A percentile compares a stretch with the other conserved stretches of the same genome.
Conservation (phyloP, 2,329 filamentous ascomycete species). For the Beauveria australis region DNA sequence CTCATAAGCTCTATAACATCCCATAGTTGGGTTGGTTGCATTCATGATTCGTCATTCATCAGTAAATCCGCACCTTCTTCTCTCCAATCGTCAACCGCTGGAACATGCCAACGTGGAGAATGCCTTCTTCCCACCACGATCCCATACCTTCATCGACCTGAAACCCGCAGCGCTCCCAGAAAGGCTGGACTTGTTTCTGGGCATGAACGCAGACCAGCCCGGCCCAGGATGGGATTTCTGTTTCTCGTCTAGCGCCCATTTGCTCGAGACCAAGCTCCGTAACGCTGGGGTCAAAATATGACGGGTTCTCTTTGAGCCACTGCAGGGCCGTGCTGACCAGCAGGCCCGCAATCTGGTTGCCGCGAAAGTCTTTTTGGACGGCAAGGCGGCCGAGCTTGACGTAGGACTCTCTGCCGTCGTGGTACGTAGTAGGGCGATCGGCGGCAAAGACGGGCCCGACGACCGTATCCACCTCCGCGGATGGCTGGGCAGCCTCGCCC, state of each 20-base stretch:
- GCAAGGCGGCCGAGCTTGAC: slow-evolving; percentile 76
- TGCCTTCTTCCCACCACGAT: slow-evolving; percentile 75
- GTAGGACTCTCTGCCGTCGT: slow-evolving; percentile 63
- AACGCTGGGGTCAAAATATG: slow-evolving; percentile 44
- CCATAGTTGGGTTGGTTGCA: not conserved
- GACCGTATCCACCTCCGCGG: not conserved
- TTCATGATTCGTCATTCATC: not conserved
- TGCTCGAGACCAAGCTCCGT: slow-evolving; percentile 35
- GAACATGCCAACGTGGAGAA: slow-evolving; percentile 81
- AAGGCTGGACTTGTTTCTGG: slow-evolving; percentile 54
- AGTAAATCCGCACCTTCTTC: slow-evolving; percentile 20
- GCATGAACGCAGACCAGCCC: slow-evolving; percentile 75
- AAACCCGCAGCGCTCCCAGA: slow-evolving; percentile 71
- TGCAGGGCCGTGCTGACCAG: slow-evolving; percentile 59
- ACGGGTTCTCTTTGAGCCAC: slow-evolving; percentile 59
- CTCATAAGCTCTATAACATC: slow-evolving; percentile 1
- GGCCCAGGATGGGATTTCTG: slow-evolving; percentile 53
- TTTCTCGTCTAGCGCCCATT: slow-evolving; percentile 29
- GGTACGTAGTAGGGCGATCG: slow-evolving; percentile 42
- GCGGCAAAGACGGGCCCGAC: slow-evolving; percentile 16
- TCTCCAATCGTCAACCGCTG: slow-evolving; percentile 32
- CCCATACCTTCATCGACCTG: slow-evolving; percentile 64
- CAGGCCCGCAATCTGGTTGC: slow-evolving; percentile 53
- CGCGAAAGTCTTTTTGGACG: slow-evolving; percentile 57
- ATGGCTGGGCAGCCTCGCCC: slow-evolving; percentile 13